Conservation (phyloP, 2,329 filamentous ascomycete species). For the Colletotrichum liaoningense region DNA sequence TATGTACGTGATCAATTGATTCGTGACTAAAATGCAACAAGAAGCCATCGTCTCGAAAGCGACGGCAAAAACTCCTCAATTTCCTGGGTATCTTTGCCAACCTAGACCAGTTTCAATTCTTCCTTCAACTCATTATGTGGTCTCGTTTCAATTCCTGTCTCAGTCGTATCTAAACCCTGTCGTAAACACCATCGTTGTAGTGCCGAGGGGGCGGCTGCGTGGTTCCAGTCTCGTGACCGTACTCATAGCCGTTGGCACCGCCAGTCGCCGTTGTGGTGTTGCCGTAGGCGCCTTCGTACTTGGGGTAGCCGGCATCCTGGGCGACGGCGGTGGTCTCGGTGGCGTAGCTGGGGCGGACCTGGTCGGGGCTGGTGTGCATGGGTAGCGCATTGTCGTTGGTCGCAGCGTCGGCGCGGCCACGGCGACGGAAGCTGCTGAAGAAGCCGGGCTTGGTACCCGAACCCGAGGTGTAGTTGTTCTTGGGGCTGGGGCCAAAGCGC, state of each 20-base stretch:
- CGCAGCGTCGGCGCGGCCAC: constrained; percentile 43
- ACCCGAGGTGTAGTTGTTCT: constrained; percentile 70
- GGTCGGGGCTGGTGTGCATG: constrained; percentile 52
- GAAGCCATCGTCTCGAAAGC: background rate
- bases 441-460: constrained; percentile 49
- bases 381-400: constrained; percentile 49
- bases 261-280: background rate
- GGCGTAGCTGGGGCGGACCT: constrained; percentile 57
- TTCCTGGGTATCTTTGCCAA: constrained; percentile 29
- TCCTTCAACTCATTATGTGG: constrained; percentile 30
- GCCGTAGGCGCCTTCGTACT: constrained; percentile 30
- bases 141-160: constrained; percentile 1
- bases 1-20: background rate
- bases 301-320: constrained; percentile 38
- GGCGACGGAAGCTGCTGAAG: constrained; percentile 47
- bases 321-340: constrained; percentile 51
- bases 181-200: constrained; percentile 53
- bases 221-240: constrained; percentile 29
- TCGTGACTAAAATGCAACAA: constrained; percentile 1
- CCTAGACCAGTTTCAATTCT: background rate
- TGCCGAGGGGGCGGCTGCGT: constrained; percentile 41
- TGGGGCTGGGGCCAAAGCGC: constrained; percentile 67
- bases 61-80: background rate
- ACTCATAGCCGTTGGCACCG: constrained; percentile 5
- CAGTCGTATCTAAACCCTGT: constrained; percentile 33